Base-by-base conservation (phyloP, 768 basidiomycete species). In the Ramaria sp. region DNA sequence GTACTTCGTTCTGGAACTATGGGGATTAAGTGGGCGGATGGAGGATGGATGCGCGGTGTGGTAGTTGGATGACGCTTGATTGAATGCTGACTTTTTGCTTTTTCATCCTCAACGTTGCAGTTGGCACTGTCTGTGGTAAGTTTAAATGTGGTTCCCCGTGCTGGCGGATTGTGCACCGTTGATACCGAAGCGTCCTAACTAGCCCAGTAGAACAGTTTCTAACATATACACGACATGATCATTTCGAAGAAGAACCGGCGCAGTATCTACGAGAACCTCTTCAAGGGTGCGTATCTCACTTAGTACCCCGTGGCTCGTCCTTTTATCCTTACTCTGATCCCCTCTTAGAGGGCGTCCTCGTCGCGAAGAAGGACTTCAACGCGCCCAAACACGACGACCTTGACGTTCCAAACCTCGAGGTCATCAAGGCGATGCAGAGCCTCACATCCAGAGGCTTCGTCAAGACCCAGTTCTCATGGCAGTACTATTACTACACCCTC, bases 381-480 rank as follows among this genome's bases (percentile, higher is more conserved):
- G 89, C 88, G 50, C 88, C 93, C 50, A 92, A 94, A 71, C 96
- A 99, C 67, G 91, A 94, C 67, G 93, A 97, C 61, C 72, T 83
- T 53, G 76, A 78, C 53, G 73, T 82, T 65, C 73, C 76, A 57
- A 83, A 83, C 72, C 75, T 83, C 59, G 72, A 79, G 69, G 81
- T 83, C 62, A 81, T 83, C 78, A 83, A 83, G 75, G 79, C 78
- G 56, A 77, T 79, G 73, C 79, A 81, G 69, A 78, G 76, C 61
- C 71, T 83, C 51, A 83, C 79, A 61, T 82, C 80, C 55, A 75
- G 71, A 63, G 94, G 95, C 55, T 83, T 76, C 70, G 92, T 98
- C 75, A 97, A 97, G 82, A 99, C 96, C 62, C 95, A 92, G 68
- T 98, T 98, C 79, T 92, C 88, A 48, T 99, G 96, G 96, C 93